Percentiles rank a stretch among this genome's conserved stretches.
phyloP scores from a whole-genome alignment of 768 basidiomycete species.

The Zangia roseola region DNA sequence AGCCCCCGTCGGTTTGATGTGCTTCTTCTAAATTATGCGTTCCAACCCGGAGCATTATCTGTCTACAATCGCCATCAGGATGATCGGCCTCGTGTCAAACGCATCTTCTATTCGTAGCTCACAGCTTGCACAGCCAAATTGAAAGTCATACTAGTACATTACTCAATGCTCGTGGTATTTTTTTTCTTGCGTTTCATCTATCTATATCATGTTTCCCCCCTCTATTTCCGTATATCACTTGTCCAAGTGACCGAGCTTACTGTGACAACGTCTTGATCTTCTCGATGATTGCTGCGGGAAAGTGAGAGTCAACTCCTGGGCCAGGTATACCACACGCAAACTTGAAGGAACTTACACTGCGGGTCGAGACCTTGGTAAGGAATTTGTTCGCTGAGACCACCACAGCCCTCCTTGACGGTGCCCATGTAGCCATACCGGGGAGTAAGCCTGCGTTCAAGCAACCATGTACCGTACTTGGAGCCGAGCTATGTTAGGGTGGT shows the following conservation, averaged over 20 bases:
- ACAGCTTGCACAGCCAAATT: too few species aligned
- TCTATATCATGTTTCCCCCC: neutral
- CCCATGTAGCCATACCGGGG: constrained; percentile 84
- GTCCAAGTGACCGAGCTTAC: constrained; percentile 1
- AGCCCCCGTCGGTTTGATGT: too few species aligned
- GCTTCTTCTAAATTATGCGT: too few species aligned
- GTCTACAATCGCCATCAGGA: too few species aligned
- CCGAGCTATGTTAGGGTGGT: constrained; percentile 49
- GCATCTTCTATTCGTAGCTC: too few species aligned
- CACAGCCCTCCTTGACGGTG: constrained; percentile 70
- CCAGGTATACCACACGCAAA: too few species aligned
- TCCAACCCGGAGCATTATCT: too few species aligned
- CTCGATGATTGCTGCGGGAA: constrained; percentile 40
- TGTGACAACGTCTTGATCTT: constrained; percentile 45
- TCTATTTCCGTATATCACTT: neutral
- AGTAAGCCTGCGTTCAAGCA: constrained; percentile 76
- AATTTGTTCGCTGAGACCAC: constrained; percentile 83
- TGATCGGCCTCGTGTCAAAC: too few species aligned
- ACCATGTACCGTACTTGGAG: constrained; percentile 83
- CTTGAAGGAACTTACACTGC: constrained; percentile 52
- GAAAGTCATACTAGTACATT: constrained; percentile 1
- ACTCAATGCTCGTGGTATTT: neutral
- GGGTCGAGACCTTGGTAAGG: constrained; percentile 79
- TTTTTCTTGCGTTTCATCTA: neutral
- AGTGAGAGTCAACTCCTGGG: neutral